Evolutionary conservation across 148 eudicot species (phyloP).

Genomic region (Nepenthes mirabilis): DNA sequence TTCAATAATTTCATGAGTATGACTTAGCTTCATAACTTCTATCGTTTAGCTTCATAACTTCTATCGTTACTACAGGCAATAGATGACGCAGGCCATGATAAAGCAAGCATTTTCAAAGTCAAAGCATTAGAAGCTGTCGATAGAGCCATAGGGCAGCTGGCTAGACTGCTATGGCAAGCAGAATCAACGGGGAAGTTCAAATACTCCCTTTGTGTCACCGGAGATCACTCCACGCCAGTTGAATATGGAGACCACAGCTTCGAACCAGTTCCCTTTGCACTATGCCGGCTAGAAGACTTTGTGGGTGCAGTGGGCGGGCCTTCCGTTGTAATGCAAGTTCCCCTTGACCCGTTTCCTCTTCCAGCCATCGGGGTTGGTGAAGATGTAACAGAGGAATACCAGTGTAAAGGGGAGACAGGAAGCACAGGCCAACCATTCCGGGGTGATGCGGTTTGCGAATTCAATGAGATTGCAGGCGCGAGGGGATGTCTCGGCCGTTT

Average conservation of each 20-base stretch:
- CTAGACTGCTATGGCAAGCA: conserved; percentile 76
- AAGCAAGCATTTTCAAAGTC: conserved; percentile 73
- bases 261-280: conserved; percentile 83
- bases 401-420: conserved; percentile 12
- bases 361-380: conserved; percentile 53
- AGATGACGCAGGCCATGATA: conserved; percentile 97
- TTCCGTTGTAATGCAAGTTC: conserved; percentile 27
- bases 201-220: conserved; percentile 71
- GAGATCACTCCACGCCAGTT: conserved; percentile 98
- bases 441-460: conserved; percentile 59
- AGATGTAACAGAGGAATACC: conserved; percentile 24
- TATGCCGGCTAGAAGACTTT: conserved; percentile 73
- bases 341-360: conserved; percentile 78
- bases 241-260: conserved; percentile 98
- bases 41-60: background rate
- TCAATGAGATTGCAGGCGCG: conserved; percentile 71
- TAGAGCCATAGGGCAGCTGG: conserved; percentile 69
- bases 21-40: background rate
- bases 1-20: too few species aligned
- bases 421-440: conserved; percentile 21
- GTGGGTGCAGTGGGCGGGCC: conserved; percentile 84
- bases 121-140: conserved; percentile 89
- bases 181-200: conserved; percentile 60
- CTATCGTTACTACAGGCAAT: conserved; percentile 44
- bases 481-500: conserved; percentile 92